Evolutionary conservation across 495 filamentous ascomycete species (phyloP).

Genomic region (Aspergillus bertholletiae): DNA sequence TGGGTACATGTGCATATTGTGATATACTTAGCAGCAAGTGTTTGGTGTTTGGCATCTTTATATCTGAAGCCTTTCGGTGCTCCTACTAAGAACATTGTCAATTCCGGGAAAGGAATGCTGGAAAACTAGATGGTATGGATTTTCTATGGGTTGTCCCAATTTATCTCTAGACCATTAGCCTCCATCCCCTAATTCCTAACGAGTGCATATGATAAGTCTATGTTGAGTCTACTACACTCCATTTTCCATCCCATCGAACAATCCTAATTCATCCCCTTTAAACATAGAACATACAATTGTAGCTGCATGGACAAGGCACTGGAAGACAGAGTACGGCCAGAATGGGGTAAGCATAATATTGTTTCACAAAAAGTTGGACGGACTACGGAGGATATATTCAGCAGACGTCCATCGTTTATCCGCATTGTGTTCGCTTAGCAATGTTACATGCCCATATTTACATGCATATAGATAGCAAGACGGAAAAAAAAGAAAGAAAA

Average conservation of each 20-base stretch:
- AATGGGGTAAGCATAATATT: too few species aligned
- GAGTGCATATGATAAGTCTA: not conserved
- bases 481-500: not conserved
- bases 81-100: not conserved
- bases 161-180: not conserved
- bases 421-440: not conserved
- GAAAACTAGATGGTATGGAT: not conserved
- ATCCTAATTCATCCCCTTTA: too few species aligned
- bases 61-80: not conserved
- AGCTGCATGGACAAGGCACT: too few species aligned
- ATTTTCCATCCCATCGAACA: too few species aligned
- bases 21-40: constrained; percentile 2
- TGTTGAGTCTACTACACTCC: too few species aligned
- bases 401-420: not conserved
- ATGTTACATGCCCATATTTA: constrained; percentile 5
- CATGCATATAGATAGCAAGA: constrained; percentile 2
- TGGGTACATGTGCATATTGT: constrained; percentile 5
- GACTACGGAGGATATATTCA: not conserved
- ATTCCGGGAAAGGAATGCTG: not conserved
- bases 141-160: too few species aligned
- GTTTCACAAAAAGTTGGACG: not conserved
- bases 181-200: not conserved
- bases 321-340: too few species aligned
- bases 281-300: too few species aligned
- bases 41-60: not conserved